Evolutionary conservation across 306 rosid species (phyloP), one percentile per base, ranked within the genome.

Genomic region (Echinosophora koreensis): DNA sequence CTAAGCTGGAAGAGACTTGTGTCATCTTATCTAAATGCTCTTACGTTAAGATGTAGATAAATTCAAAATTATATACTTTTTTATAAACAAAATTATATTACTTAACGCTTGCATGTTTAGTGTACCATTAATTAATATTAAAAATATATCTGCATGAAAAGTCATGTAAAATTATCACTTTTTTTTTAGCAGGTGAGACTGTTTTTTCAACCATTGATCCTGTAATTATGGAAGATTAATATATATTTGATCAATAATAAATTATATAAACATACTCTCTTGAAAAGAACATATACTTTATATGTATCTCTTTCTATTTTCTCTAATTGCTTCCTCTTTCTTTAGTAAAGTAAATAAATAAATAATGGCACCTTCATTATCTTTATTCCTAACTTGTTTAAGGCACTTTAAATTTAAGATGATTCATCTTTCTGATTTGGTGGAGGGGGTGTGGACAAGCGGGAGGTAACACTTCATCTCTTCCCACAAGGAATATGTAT

Each of bases 391-490:
- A 44, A 71, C 78, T 77, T 82, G 78, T 57, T 71, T 70, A 44
- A 50, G 39, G 49, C 38, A 35, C 77, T 54, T 74, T 6, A 57
- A 74, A 16, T 50, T 63, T 27, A 71, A 49, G 66, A 70, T 70
- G 57, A 60, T 62, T 62, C 52, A 76, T 77, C 35, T 64, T 68
- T 77, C 28, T 64, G 39, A 63, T 60, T 72, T 75, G 73, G 73
- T 67, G 81, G 77, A 50, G 81, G 70, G 85, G 81, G 47, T 69
- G 34, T 69, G 77, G 81, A 68, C 84, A 81, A 10, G 66, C 57
- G 78, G 71, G 42, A 62, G 70, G 75, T 67, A 68, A 50, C 46
- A 72, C 39, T 54, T 62, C 74, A 63, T 49, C 67, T 66, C 72
- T 79, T 75, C 81, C 77, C 77, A 51, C 67, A 32, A 17, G 16